Base-by-base conservation (phyloP, 2,329 filamentous ascomycete species). In the Xylariaceae sp. region DNA sequence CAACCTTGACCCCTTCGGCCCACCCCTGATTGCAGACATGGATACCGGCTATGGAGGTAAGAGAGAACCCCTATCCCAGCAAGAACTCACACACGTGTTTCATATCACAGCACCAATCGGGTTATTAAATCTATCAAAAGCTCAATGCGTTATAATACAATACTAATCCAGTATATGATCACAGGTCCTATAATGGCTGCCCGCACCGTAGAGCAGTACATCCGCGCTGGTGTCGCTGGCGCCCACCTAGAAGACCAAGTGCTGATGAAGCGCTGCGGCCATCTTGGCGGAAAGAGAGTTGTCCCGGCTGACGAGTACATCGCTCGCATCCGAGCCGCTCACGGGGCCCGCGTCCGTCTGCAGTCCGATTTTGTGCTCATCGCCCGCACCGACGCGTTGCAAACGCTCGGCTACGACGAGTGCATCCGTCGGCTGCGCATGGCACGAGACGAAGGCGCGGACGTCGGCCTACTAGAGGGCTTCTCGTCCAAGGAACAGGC, bases 191-290 rank as follows among this genome's bases (percentile, higher is more conserved):
- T 74, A 58, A 75, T 73, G 72, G 72, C 72, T 4, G 71, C 71
- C 13, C 69, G 73, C 15, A 73, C 73, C 2, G 78, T 82, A n/a
- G 72, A 76, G 53, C 72, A 77, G 52, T 84, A 84, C 70, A 78
- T 80, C 55, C 76, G 78, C 48, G 75, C 80, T 3, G 82, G 82
- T 6, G 79, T 86, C 11, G 73, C 72, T 1, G 72, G 69, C 17
- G 68, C 71, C 9, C 72, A 74, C 57, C 64, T 74, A 3, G 70
- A 72, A 60, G 69, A 72, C 60, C 68, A 71, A 57, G 77, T 87
- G 15, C 74, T 80, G 49, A 82, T 78, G 50, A 88, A 89, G 73
- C 81, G 85, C 8, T 88, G 85, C 69, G 86, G 86, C 0, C 86
- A 88, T 67, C 75, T 88, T 0, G 71, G 73, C 0, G 83, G 83